Percentiles rank a stretch among this genome's conserved stretches.
phyloP scores from a whole-genome alignment of 805 yeast genomes.

The Pichia pseudocactophila region DNA sequence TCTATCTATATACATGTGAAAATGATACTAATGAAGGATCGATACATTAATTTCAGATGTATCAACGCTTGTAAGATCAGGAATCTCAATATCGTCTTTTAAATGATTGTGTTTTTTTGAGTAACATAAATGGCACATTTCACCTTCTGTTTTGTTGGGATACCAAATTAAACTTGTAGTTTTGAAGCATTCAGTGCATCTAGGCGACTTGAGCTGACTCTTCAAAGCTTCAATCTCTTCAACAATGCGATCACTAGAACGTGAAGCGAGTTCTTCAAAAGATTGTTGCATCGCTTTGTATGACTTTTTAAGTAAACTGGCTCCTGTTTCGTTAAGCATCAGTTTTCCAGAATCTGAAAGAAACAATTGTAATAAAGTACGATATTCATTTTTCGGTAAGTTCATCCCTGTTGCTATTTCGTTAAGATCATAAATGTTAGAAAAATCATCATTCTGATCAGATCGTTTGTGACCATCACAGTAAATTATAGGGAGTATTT shows the following conservation, averaged over 20 bases:
- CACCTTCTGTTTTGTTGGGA: conserved; percentile 1
- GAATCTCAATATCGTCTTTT: not conserved
- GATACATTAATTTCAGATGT: conserved; percentile 1
- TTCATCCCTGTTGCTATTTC: conserved; percentile 24
- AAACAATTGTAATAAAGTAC: conserved; percentile 34
- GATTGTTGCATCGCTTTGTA: conserved; percentile 6
- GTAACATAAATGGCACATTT: conserved; percentile 6
- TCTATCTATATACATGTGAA: not conserved
- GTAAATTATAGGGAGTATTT: conserved; percentile 33
- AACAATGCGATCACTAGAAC: not conserved
- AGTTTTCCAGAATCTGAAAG: conserved; percentile 27
- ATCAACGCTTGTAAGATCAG: conserved; percentile 2
- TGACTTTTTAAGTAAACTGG: conserved; percentile 5
- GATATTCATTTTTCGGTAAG: conserved; percentile 19
- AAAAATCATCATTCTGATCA: conserved; percentile 5
- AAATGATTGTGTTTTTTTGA: not conserved
- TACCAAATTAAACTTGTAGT: conserved; percentile 7
- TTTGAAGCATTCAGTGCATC: conserved; percentile 2
- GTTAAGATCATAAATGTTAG: conserved; percentile 24
- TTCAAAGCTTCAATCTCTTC: not conserved
- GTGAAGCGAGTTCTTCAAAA: conserved; percentile 2
- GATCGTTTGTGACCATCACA: conserved; percentile 32
- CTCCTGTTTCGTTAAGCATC: conserved; percentile 6
- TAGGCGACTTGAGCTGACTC: not conserved
- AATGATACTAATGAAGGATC: not conserved